Evolutionary conservation across 192 early-diverging fungal genomes (phyloP).

Genomic region (Gorgonomyces haynaldii): DNA sequence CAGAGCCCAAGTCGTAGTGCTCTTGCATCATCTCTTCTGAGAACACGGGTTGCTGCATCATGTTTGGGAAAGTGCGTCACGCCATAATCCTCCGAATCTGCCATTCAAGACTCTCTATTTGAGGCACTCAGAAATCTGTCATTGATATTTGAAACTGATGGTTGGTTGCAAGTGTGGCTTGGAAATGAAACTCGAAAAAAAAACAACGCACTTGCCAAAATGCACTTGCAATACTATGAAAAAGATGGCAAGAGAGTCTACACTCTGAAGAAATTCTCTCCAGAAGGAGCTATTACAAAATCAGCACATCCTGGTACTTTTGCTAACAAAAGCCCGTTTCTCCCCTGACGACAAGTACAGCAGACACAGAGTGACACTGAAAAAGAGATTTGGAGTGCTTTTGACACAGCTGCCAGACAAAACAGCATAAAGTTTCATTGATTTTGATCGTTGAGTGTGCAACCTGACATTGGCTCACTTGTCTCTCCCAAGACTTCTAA

Average conservation of each 20-base stretch:
- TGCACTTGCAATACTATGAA: constrained; percentile 91
- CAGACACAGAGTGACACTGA: constrained; percentile 91
- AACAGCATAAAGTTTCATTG: too few species aligned
- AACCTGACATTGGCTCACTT: too few species aligned
- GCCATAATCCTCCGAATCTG: too few species aligned
- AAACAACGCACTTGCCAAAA: too few species aligned
- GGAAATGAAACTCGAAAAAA: too few species aligned
- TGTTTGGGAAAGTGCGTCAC: too few species aligned
- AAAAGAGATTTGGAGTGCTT: constrained; percentile 88
- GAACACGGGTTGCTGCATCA: constrained; percentile 6
- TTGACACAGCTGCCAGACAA: too few species aligned
- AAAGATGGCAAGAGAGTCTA: constrained; percentile 83
- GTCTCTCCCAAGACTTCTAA: too few species aligned
- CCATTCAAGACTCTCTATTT: neutral
- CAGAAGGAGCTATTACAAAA: constrained; percentile 71
- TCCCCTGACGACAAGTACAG: constrained; percentile 99
- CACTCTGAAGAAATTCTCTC: constrained; percentile 89
- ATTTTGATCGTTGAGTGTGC: too few species aligned
- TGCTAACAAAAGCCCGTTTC: constrained; percentile 62
- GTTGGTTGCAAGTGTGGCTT: too few species aligned
- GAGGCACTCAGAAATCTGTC: neutral
- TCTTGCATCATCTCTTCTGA: neutral
- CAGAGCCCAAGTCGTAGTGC: neutral
- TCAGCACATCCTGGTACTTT: constrained; percentile 77
- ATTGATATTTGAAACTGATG: neutral